Conservation (phyloP, 2,329 filamentous ascomycete genomes). For the Ceratocystis alfenasii region DNA sequence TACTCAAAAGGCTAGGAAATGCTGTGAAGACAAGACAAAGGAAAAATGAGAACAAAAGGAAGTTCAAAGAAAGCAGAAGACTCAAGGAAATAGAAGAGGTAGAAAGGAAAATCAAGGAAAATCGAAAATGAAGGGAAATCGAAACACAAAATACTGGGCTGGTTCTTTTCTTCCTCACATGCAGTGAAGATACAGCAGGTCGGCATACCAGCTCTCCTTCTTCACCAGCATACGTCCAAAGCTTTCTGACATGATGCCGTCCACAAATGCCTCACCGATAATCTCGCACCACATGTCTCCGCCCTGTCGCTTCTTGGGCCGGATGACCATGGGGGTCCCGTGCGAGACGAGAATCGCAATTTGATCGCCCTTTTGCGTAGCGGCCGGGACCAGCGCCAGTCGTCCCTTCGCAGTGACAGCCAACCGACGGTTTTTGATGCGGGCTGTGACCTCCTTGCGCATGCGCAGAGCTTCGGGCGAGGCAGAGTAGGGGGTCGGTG, state of each 20-base stretch:
- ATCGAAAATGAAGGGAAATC: background rate
- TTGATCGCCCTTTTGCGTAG: slow-evolving; percentile 20
- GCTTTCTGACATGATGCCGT: slow-evolving; percentile 18
- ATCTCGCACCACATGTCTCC: slow-evolving; percentile 20
- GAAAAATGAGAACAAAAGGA: background rate
- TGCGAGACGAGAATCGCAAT: slow-evolving; percentile 17
- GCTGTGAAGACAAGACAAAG: background rate
- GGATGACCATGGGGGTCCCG: slow-evolving; percentile 18
- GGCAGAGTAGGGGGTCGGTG: slow-evolving; percentile 6
- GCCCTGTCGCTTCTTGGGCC: slow-evolving; percentile 12
- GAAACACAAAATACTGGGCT: background rate
- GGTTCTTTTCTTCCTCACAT: background rate
- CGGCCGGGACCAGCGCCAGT: slow-evolving; percentile 19
- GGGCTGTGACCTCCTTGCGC: background rate
- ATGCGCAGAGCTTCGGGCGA: slow-evolving; percentile 13
- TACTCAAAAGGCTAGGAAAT: background rate
- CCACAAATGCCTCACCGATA: slow-evolving; percentile 21
- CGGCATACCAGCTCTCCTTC: slow-evolving; percentile 17
- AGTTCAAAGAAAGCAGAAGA: background rate
- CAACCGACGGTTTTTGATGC: slow-evolving; percentile 16
- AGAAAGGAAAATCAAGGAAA: background rate
- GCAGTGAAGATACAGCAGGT: slow-evolving; percentile 18
- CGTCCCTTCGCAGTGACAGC: slow-evolving; percentile 16
- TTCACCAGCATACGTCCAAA: slow-evolving; percentile 18
- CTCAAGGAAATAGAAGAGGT: background rate